These are phyloP conservation scores for Eucommia ulmoides DNA, from an alignment of 257 asterid species.

Conservation along the genomic window DNA sequence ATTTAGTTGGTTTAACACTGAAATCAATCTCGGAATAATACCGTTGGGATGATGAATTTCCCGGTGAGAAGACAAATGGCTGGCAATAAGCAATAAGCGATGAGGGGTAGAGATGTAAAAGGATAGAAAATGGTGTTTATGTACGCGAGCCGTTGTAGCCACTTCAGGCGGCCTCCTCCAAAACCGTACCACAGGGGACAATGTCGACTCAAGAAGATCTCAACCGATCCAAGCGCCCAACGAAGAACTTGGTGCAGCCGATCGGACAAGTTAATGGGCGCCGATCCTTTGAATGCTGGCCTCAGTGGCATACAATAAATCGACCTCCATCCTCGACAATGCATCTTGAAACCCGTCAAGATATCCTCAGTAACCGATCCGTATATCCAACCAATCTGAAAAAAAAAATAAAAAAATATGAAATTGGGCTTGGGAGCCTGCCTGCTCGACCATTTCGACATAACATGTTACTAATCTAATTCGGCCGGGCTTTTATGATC, in stretches of 20 bases:
- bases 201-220: conserved; percentile 87
- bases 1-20: no score
- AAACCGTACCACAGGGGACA: conserved; percentile 96
- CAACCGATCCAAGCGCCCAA: conserved; percentile 96
- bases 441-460: no score
- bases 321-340: conserved; percentile 98
- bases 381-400: conserved; percentile 93
- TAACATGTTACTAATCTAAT: no score
- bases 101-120: conserved; percentile 86
- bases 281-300: conserved; percentile 96
- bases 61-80: conserved; percentile 92
- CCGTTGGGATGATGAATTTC: conserved; percentile 95
- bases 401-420: background rate
- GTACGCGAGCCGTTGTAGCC: conserved; percentile 88
- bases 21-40: no score
- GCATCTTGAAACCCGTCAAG: conserved; percentile 96
- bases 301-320: conserved; percentile 91
- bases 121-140: conserved; percentile 92
- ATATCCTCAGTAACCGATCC: conserved; percentile 98
- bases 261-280: conserved; percentile 95
- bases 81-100: conserved; percentile 76
- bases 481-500: no score
- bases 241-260: conserved; percentile 92
- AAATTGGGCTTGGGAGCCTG: background rate
- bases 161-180: conserved; percentile 84